Conservation (phyloP, 1,284 basidiomycete species). For the Ceratobasidium sp. region DNA sequence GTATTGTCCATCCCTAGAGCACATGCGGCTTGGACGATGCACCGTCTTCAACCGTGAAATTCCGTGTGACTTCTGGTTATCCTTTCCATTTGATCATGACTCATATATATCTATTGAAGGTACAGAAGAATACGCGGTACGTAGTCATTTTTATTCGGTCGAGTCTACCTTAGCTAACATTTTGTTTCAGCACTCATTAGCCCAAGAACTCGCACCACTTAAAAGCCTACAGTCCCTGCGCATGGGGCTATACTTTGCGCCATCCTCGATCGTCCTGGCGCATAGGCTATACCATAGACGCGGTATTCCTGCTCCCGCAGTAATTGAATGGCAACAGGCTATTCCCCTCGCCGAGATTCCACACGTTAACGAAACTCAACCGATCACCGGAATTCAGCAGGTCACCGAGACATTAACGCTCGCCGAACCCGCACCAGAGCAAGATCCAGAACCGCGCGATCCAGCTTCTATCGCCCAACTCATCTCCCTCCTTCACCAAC, state of each 20-base stretch:
- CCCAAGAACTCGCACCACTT: slow-evolving; percentile 20
- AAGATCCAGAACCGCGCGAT: background rate
- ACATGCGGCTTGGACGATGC: slow-evolving; percentile 19
- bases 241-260: slow-evolving; percentile 33
- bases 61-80: slow-evolving; percentile 38
- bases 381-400: too few relatives aligned
- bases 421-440: background rate
- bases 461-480: slow-evolving; percentile 22
- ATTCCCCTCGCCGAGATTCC: background rate
- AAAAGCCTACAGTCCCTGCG: slow-evolving; percentile 24
- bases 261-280: slow-evolving; percentile 27
- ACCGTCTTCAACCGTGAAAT: slow-evolving; percentile 27
- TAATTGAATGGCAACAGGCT: slow-evolving; percentile 25
- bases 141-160: background rate
- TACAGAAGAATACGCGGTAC: slow-evolving; percentile 22
- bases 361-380: too few relatives aligned
- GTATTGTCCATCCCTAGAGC: slow-evolving; percentile 22
- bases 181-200: slow-evolving; percentile 15
- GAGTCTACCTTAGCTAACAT: background rate
- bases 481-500: slow-evolving; percentile 30
- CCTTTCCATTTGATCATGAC: slow-evolving; percentile 35
- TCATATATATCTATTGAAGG: slow-evolving; percentile 32
- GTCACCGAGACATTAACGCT: too few relatives aligned
- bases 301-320: background rate
- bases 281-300: slow-evolving; percentile 33